Conservation (phyloP, 495 filamentous ascomycete species). For the Apiosordaria backusii region DNA sequence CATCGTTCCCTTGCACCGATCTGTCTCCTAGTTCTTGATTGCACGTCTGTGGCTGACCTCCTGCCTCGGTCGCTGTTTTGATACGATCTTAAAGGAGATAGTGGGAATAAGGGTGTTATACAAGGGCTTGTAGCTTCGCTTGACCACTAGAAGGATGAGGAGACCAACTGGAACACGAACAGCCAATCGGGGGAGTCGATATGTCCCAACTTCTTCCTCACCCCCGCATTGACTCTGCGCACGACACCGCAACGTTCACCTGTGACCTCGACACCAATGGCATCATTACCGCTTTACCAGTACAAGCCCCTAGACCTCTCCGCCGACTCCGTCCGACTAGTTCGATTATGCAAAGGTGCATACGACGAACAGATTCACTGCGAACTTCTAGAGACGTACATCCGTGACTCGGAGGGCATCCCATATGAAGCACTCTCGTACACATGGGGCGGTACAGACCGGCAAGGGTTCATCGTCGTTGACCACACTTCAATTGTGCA, state of each 20-base stretch:
- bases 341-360: neutral
- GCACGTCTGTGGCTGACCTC: no score
- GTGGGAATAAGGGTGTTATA: no score
- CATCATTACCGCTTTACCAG: neutral
- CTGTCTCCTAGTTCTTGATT: no score
- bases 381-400: slow-evolving; percentile 13
- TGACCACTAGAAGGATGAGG: no score
- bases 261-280: neutral
- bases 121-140: no score
- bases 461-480: neutral
- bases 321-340: slow-evolving; percentile 4
- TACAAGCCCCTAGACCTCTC: slow-evolving; percentile 5
- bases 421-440: slow-evolving; percentile 8
- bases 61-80: no score
- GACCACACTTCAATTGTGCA: neutral
- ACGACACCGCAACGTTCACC: neutral
- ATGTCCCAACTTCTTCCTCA: neutral
- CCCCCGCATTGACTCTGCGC: neutral
- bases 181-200: neutral
- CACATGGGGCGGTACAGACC: neutral
- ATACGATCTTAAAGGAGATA: no score
- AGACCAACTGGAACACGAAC: no score
- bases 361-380: neutral
- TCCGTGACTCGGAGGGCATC: neutral
- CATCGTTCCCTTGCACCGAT: no score